Percentiles rank a stretch among this genome's conserved stretches.
Conservation (phyloP, 495 filamentous ascomycete species). For the Daldinia bambusicola region DNA sequence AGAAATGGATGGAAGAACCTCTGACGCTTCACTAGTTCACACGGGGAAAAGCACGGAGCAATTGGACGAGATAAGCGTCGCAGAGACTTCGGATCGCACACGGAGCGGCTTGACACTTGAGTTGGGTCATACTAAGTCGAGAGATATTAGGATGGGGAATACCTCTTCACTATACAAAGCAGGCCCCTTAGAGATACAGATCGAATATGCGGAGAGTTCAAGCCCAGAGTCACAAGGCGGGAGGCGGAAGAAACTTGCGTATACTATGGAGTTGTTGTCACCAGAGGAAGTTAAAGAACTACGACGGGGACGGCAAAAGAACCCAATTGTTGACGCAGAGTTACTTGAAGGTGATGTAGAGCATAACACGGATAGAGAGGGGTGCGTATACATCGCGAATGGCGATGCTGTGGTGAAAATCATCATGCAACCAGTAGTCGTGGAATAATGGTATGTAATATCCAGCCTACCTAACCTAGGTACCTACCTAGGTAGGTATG, state of each 20-base stretch:
- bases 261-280: conserved; percentile 6
- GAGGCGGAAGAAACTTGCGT: conserved; percentile 15
- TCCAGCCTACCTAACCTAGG: not conserved
- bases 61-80: not conserved
- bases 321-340: not conserved
- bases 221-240: not conserved
- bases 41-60: not conserved
- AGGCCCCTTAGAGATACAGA: conserved; percentile 39
- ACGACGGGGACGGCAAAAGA: not conserved
- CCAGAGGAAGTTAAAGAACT: conserved; percentile 15
- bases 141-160: conserved; percentile 18
- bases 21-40: too few species aligned
- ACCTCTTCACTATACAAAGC: conserved; percentile 34
- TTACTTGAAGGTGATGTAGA: conserved; percentile 22
- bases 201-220: conserved; percentile 39
- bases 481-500: not conserved
- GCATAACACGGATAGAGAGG: conserved; percentile 9
- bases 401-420: conserved; percentile 27
- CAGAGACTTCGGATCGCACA: conserved; percentile 1
- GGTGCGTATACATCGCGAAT: conserved; percentile 24
- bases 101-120: not conserved
- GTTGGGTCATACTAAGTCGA: conserved; percentile 12
- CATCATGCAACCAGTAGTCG: not conserved
- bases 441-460: not conserved
- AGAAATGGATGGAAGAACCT: too few species aligned